A percentile compares a stretch with the other conserved stretches of the same genome.
Conservation (phyloP, 257 asterid genomes). For the Misopates orontium region DNA sequence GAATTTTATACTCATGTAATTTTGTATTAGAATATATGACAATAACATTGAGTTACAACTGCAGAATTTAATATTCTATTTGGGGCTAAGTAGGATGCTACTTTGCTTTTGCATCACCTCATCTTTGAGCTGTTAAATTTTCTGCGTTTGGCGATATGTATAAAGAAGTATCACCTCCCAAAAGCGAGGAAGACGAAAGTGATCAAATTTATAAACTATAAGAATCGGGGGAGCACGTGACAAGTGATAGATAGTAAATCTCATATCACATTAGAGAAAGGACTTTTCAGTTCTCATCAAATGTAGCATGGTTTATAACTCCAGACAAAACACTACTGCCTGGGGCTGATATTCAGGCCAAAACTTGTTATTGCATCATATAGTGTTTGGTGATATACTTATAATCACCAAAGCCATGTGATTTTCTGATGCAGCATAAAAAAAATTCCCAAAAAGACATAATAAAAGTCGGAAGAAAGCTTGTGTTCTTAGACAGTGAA, state of each 20-base stretch:
- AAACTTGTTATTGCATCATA: conserved; percentile 52
- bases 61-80: conserved; percentile 20
- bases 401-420: conserved; percentile 47
- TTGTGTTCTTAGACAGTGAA: not conserved
- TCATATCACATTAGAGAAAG: not conserved
- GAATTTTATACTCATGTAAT: conserved; percentile 12
- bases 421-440: conserved; percentile 39
- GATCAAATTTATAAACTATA: not conserved
- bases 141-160: not conserved
- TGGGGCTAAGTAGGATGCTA: conserved; percentile 9
- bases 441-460: conserved; percentile 8
- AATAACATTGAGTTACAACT: conserved; percentile 32
- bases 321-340: conserved; percentile 51
- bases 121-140: conserved; percentile 2
- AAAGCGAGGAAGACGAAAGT: not conserved
- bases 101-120: conserved; percentile 11
- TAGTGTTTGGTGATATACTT: conserved; percentile 44
- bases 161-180: not conserved
- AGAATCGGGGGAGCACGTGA: not conserved
- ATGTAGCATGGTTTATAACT: conserved; percentile 76
- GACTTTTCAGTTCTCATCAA: conserved; percentile 19
- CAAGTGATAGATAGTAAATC: not conserved
- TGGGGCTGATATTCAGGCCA: conserved; percentile 61
- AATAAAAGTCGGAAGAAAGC: no score
- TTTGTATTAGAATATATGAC: conserved; percentile 22